phyloP scores from a whole-genome alignment of 139 green algal species.

The Mesotaenium endlicherianum region DNA sequence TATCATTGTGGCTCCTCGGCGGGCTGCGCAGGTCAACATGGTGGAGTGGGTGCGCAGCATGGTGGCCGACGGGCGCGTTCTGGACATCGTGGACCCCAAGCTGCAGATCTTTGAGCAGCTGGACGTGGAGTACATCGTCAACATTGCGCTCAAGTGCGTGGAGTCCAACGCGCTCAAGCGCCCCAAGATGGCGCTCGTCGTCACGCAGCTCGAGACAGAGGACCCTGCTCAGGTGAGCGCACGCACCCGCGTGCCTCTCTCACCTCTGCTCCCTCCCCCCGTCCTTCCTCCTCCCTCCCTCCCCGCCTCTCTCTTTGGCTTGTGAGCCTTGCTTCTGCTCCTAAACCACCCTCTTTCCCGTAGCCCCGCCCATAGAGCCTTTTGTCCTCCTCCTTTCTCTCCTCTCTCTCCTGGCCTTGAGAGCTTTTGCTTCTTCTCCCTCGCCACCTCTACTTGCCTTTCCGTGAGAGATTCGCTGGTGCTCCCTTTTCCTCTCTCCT shows the following conservation, averaged over 20 bases:
- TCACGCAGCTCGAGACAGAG: constrained; percentile 36
- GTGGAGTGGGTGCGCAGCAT: constrained; percentile 22
- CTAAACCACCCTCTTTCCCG: no score
- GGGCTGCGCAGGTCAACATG: constrained; percentile 14
- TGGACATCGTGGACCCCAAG: constrained; percentile 10
- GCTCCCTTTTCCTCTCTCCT: background rate
- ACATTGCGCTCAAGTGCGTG: constrained; percentile 24
- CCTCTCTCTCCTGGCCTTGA: no score
- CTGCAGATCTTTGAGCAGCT: background rate
- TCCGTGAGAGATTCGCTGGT: background rate
- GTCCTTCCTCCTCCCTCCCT: no score
- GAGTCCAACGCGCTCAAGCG: constrained; percentile 36
- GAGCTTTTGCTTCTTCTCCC: no score
- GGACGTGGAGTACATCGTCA: constrained; percentile 25
- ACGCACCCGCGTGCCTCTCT: no score
- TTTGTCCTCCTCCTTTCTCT: no score
- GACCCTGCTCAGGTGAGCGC: constrained; percentile 16
- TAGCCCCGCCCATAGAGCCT: no score
- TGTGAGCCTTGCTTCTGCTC: no score
- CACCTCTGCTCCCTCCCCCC: no score
- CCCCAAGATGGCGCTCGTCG: constrained; percentile 31
- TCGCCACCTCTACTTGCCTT: no score
- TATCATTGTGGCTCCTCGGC: background rate
- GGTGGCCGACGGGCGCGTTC: background rate
- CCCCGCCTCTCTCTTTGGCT: no score